Evolutionary conservation across 306 rosid genomes (phyloP).

Genomic region (Cotoneaster glaucophyllus): DNA sequence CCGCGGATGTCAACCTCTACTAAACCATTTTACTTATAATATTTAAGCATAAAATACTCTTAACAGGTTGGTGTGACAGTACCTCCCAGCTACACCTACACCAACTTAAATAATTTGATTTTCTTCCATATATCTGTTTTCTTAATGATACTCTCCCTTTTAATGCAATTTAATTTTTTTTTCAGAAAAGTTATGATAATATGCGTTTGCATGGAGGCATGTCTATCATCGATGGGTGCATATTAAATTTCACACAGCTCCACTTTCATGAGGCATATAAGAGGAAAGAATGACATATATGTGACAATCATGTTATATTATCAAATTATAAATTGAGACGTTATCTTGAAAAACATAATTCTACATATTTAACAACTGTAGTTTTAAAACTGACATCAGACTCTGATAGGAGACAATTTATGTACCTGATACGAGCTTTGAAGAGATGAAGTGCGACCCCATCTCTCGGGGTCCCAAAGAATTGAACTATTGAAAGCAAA

Average conservation of each 20-base stretch:
- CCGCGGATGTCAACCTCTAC: conserved; percentile 46
- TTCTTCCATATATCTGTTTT: no score
- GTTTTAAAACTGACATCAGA: no score
- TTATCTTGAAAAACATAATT: neutral
- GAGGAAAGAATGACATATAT: neutral
- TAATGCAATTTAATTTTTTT: neutral
- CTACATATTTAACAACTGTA: neutral
- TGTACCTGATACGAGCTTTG: conserved; percentile 80
- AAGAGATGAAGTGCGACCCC: conserved; percentile 91
- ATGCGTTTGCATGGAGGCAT: neutral
- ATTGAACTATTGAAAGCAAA: conserved; percentile 91
- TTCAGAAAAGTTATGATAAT: neutral
- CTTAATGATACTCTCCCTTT: neutral
- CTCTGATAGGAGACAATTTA: neutral
- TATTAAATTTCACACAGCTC: neutral
- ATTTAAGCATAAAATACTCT: neutral
- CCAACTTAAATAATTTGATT: no score
- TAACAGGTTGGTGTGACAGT: conserved; percentile 9
- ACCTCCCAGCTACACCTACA: neutral
- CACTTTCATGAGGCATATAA: neutral
- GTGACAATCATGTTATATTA: neutral
- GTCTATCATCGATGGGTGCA: neutral
- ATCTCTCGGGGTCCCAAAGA: conserved; percentile 94
- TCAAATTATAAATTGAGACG: neutral
- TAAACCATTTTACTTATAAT: neutral